Evolutionary conservation across 106 monocot species (phyloP), one percentile per base, ranked within the genome.

Genomic region (Allium cepa): DNA sequence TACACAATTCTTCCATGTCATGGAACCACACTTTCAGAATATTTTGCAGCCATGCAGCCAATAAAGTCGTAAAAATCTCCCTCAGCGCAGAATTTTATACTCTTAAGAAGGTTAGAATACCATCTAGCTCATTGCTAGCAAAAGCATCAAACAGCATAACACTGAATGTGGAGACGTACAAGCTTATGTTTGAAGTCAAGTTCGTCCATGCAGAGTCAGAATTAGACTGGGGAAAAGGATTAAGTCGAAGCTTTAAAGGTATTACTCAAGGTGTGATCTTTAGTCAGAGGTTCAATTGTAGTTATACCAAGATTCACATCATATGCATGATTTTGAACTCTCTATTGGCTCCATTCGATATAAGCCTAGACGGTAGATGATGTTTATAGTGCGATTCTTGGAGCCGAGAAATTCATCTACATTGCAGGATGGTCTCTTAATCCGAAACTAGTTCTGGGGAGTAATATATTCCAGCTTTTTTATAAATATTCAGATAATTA

Each of bases 351-450:
- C 22, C 22, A 13, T 53, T 53, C 10, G 52, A 10, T 55, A 50
- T 7, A 63, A n/a, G 65, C 77, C 83, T 36, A 80, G 78, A 17
- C 71, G 57, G 72, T 67, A 83, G 87, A 87, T 57, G 87, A 87
- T 72, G 56, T 87, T 6, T 87, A 64, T 46, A 72, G 28, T 22
- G 87, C 77, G 16, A 83, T 87, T 18, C 60, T 75, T 28, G 83
- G 66, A 1, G 82, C 87, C 13, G 66, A 78, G 57, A 71, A 67
- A 59, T 64, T 87, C 9, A 52, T 87, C 4, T 87, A 80, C 60
- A 80, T 87, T n/a, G 77, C 78, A 1, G 87, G 77, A 13, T 87
- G 87, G 87, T 83, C 87, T 7, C 49, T 87, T 67, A 87, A 87
- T 66, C 78, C 74, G 22, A 80, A 64, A 4, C 15, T 80, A 18